Conservation (phyloP, 2,329 filamentous ascomycete species). For the Ascochyta fabae region DNA sequence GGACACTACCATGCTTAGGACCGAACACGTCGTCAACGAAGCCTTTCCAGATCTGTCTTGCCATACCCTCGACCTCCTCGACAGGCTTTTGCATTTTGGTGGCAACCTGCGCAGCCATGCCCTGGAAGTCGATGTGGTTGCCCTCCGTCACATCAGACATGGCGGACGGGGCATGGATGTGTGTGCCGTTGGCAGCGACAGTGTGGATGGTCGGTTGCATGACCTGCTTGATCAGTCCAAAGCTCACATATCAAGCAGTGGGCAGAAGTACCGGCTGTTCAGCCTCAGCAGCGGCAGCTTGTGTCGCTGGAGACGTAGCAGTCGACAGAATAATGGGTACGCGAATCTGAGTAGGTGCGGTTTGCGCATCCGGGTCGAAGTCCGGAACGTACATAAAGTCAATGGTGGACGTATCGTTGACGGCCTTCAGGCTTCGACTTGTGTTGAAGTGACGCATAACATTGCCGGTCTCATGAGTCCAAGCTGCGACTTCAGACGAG, state of each 20-base stretch:
- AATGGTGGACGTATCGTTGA: slow-evolving; percentile 65
- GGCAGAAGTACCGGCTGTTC: slow-evolving; percentile 31
- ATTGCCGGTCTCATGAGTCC: slow-evolving; percentile 35
- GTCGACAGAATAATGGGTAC: slow-evolving; percentile 58
- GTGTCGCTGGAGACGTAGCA: slow-evolving; percentile 17
- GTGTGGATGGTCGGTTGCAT: slow-evolving; percentile 66
- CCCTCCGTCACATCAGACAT: slow-evolving; percentile 66
- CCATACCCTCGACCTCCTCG: slow-evolving; percentile 52
- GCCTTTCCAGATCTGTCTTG: slow-evolving; percentile 55
- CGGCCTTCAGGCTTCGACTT: slow-evolving; percentile 61
- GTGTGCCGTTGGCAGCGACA: slow-evolving; percentile 56
- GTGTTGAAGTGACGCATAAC: slow-evolving; percentile 66
- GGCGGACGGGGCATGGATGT: slow-evolving; percentile 58
- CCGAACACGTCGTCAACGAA: slow-evolving; percentile 60
- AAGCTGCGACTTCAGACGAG: slow-evolving; percentile 54
- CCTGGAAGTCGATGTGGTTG: slow-evolving; percentile 62
- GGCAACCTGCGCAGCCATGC: slow-evolving; percentile 59
- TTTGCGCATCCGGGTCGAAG: slow-evolving; percentile 52
- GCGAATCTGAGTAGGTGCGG: slow-evolving; percentile 48
- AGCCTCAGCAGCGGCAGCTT: slow-evolving; percentile 33
- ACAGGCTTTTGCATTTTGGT: slow-evolving; percentile 41
- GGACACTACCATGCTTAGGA: slow-evolving; percentile 32
- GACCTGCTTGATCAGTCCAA: slow-evolving; percentile 40
- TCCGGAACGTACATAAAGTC: slow-evolving; percentile 68
- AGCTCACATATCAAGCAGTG: slow-evolving; percentile 16